phyloP scores from a whole-genome alignment of 2,329 filamentous ascomycete genomes.

The Neurospora sp. region DNA sequence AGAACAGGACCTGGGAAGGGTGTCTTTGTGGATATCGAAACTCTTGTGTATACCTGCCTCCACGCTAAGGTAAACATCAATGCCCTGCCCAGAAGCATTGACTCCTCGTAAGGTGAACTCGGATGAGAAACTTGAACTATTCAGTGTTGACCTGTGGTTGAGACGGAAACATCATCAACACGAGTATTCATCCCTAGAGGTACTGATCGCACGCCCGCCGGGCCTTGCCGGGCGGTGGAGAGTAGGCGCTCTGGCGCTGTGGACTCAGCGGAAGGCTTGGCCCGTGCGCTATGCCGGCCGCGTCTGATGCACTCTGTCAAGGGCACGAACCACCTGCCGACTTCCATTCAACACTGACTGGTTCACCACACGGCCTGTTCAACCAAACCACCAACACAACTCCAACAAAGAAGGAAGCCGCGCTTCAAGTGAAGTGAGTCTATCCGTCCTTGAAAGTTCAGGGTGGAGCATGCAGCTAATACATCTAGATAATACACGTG shows the following conservation, averaged over 20 bases:
- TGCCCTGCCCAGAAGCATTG: background rate
- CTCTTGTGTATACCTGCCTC: background rate
- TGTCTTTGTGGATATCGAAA: background rate
- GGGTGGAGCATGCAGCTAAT: background rate
- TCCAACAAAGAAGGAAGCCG: background rate
- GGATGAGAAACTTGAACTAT: background rate
- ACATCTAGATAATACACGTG: background rate
- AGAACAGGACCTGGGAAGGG: background rate
- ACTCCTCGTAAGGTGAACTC: background rate
- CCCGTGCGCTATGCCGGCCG: background rate
- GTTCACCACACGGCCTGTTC: background rate
- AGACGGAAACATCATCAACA: background rate
- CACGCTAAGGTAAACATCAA: background rate
- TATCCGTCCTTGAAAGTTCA: background rate
- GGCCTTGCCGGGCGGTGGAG: no score
- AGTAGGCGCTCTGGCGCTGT: background rate
- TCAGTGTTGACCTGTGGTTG: background rate
- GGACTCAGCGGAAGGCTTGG: background rate
- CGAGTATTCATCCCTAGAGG: no score
- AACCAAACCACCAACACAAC: background rate
- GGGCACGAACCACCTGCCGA: background rate
- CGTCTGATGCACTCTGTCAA: background rate
- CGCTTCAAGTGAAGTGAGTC: background rate
- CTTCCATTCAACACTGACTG: background rate
- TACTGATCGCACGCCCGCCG: no score